Conservation (phyloP, 208 protist species). For the Borovskyia barvae region DNA sequence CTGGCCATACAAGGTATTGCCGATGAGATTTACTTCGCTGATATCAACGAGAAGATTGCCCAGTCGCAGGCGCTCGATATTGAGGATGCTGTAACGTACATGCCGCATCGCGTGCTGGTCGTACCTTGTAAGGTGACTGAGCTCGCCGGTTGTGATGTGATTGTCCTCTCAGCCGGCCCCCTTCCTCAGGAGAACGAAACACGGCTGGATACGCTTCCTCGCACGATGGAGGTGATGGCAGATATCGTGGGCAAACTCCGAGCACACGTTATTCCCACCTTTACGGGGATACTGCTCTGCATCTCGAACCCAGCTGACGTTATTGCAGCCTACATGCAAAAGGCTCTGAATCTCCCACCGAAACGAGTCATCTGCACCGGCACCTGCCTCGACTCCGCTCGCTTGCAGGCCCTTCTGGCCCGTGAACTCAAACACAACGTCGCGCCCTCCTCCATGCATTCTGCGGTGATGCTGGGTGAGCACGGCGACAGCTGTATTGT, state of each 20-base stretch:
- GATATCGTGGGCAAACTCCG: conserved; percentile 32
- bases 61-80: conserved; percentile 39
- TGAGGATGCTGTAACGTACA: conserved; percentile 39
- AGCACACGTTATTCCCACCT: conserved; percentile 27
- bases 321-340: conserved; percentile 37
- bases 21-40: conserved; percentile 38
- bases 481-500: conserved; percentile 50
- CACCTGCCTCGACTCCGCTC: conserved; percentile 41
- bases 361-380: conserved; percentile 46
- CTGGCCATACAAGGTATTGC: conserved; percentile 36
- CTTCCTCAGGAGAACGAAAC: conserved; percentile 28
- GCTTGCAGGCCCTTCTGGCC: conserved; percentile 34
- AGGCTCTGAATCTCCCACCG: conserved; percentile 30
- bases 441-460: conserved; percentile 30
- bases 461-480: conserved; percentile 55
- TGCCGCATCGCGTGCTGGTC: conserved; percentile 33
- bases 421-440: conserved; percentile 31
- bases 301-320: conserved; percentile 50
- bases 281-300: conserved; percentile 36
- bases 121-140: conserved; percentile 22
- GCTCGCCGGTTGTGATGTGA: conserved; percentile 31
- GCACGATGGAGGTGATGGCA: conserved; percentile 35
- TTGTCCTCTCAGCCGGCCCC: conserved; percentile 37
- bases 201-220: conserved; percentile 35
- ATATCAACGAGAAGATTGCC: conserved; percentile 31